A percentile compares a stretch with the other conserved stretches of the same genome.
Evolutionary conservation across 345 rosid genomes (phyloP).

Genomic region (Gossypium herbaceum): DNA sequence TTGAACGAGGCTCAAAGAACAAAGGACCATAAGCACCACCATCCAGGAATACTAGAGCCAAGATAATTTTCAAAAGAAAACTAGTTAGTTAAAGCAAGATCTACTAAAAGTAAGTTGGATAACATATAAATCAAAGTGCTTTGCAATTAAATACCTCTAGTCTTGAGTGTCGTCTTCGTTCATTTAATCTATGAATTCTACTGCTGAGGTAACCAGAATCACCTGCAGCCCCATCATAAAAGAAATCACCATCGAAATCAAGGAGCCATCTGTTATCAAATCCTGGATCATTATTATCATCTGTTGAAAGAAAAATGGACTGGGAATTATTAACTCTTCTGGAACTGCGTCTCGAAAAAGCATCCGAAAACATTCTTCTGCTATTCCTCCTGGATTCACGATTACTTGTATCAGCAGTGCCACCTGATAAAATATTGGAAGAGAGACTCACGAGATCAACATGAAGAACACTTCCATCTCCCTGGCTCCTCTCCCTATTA

Average conservation of each 20-base stretch:
- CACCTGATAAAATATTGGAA: slow-evolving; percentile 38
- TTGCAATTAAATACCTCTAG: slow-evolving; percentile 42
- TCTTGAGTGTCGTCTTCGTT: slow-evolving; percentile 48
- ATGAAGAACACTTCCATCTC: slow-evolving; percentile 43
- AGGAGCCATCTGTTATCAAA: slow-evolving; percentile 54
- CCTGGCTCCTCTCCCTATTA: slow-evolving; percentile 36
- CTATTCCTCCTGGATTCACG: slow-evolving; percentile 46
- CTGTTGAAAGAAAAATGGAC: slow-evolving; percentile 38
- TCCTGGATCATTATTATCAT: slow-evolving; percentile 36
- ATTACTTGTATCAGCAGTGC: slow-evolving; percentile 33
- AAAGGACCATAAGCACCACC: background rate
- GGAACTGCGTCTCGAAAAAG: slow-evolving; percentile 50
- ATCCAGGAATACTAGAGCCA: background rate
- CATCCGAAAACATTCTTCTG: slow-evolving; percentile 57
- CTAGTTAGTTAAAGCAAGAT: background rate
- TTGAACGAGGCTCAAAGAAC: background rate
- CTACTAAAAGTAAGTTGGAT: background rate
- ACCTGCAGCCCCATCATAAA: slow-evolving; percentile 34
- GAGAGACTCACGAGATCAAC: slow-evolving; percentile 55
- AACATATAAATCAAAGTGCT: slow-evolving; percentile 1
- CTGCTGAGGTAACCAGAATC: slow-evolving; percentile 45
- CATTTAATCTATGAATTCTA: slow-evolving; percentile 45
- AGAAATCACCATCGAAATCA: slow-evolving; percentile 41
- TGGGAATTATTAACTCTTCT: slow-evolving; percentile 41
- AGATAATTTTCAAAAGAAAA: background rate